These are phyloP conservation scores for Hebeloma cylindrosporum DNA, from an alignment of 768 basidiomycete species.

Conservation along the genomic window DNA sequence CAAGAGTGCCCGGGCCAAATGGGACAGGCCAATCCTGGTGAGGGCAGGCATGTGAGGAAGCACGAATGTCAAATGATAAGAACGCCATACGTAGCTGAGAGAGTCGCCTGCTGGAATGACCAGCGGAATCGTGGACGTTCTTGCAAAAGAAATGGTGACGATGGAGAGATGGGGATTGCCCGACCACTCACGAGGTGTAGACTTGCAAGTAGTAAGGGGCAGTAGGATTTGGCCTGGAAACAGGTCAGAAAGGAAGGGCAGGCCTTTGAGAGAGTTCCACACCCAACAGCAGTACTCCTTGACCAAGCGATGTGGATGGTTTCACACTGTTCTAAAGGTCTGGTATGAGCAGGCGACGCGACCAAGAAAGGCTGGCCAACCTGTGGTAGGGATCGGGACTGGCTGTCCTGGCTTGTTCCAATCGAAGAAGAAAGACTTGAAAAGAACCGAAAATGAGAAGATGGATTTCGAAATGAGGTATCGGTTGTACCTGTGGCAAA, in stretches of 20 bases:
- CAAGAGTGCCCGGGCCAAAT: conserved; percentile 56
- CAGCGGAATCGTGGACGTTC: conserved; percentile 51
- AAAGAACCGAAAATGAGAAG: background rate
- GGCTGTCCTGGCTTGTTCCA: conserved; percentile 36
- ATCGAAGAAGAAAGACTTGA: conserved; percentile 46
- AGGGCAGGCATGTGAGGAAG: background rate
- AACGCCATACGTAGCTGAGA: conserved; percentile 45
- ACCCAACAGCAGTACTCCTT: conserved; percentile 42
- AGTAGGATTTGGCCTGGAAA: conserved; percentile 48
- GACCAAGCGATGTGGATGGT: conserved; percentile 43
- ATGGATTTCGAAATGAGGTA: background rate
- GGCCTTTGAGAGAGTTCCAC: conserved; percentile 7
- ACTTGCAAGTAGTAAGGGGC: conserved; percentile 62
- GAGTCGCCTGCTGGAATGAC: conserved; percentile 47
- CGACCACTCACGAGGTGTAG: conserved; percentile 53
- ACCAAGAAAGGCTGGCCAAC: conserved; percentile 22
- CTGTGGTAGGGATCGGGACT: conserved; percentile 39
- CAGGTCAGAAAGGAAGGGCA: conserved; percentile 2
- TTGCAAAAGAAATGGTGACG: no score
- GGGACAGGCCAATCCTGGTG: conserved; percentile 58
- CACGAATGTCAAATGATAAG: background rate
- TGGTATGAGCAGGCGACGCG: background rate
- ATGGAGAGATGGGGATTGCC: no score
- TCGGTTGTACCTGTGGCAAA: conserved; percentile 29
- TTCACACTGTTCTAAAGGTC: conserved; percentile 42